Conservation (phyloP, 129 eudicot species). For the Chrysanthemum makinoi region DNA sequence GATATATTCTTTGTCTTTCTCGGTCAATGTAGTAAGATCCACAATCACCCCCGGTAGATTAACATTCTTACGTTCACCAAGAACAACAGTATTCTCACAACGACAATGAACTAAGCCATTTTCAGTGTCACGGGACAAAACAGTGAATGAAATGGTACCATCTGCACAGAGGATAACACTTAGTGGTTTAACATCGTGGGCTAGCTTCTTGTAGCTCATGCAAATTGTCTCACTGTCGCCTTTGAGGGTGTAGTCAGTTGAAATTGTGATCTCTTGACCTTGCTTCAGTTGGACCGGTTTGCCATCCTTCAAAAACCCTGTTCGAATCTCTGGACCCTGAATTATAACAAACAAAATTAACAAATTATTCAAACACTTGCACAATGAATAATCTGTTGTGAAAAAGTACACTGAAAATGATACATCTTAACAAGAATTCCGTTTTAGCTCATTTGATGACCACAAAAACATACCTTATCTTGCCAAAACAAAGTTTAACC, state of each 20-base stretch:
- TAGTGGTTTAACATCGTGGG: slow-evolving; percentile 59
- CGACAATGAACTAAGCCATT: slow-evolving; percentile 63
- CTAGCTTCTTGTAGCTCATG: slow-evolving; percentile 81
- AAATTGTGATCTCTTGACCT: slow-evolving; percentile 70
- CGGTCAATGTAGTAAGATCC: slow-evolving; percentile 68
- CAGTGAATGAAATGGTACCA: slow-evolving; percentile 65
- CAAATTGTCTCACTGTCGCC: slow-evolving; percentile 54
- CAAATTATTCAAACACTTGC: neutral
- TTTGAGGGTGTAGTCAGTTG: slow-evolving; percentile 60
- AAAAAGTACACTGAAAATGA: neutral
- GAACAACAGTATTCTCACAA: slow-evolving; percentile 72
- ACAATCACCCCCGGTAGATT: slow-evolving; percentile 77
- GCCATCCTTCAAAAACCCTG: slow-evolving; percentile 66
- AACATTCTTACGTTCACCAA: slow-evolving; percentile 77
- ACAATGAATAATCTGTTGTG: neutral
- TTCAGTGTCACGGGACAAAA: slow-evolving; percentile 53
- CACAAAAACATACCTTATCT: too few species aligned
- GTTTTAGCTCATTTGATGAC: too few species aligned
- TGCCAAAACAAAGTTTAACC: too few species aligned
- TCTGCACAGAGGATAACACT: slow-evolving; percentile 67
- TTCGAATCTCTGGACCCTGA: slow-evolving; percentile 77
- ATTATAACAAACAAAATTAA: slow-evolving; percentile 1
- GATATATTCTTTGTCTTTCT: slow-evolving; percentile 70
- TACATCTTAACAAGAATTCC: too few species aligned
- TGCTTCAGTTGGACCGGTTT: slow-evolving; percentile 66